Conservation (phyloP, 148 eudicot species). For the Chenopodium quinoa region DNA sequence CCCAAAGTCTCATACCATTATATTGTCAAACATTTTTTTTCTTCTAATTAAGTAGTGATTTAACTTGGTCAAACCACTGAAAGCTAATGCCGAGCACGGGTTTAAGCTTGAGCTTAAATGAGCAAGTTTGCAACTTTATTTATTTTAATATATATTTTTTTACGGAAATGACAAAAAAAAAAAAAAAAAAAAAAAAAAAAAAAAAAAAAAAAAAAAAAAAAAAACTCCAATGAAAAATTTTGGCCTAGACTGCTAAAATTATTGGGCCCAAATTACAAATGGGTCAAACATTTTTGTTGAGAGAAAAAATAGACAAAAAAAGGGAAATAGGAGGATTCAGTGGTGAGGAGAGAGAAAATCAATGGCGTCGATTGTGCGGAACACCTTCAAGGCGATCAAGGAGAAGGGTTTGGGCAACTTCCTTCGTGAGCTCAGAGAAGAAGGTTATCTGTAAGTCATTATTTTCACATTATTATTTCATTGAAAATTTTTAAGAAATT, state of each 20-base stretch:
- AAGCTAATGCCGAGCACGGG: too few species aligned
- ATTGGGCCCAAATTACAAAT: not conserved
- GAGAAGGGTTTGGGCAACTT: constrained; percentile 66
- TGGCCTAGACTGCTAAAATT: not conserved
- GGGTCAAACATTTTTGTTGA: not conserved
- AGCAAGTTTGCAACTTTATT: too few species aligned
- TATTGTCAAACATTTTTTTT: too few species aligned
- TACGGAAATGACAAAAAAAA: too few species aligned
- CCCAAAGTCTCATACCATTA: too few species aligned
- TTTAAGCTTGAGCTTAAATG: too few species aligned
- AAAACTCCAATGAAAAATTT: not conserved
- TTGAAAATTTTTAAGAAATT: not conserved
- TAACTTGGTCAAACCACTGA: too few species aligned
- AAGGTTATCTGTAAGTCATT: constrained; percentile 66
- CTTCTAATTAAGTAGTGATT: too few species aligned
- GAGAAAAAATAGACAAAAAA: not conserved
- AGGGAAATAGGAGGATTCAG: not conserved
- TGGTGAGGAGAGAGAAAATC: constrained; percentile 21
- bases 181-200: too few species aligned
- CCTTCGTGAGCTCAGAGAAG: constrained; percentile 59
- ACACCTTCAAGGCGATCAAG: constrained; percentile 54
- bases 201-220: too few species aligned
- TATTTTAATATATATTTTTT: too few species aligned
- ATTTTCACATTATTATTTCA: not conserved
- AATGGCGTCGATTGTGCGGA: constrained; percentile 70